Evolutionary conservation across 1,139 yeast genomes (phyloP).

Genomic region (Candida frijolesensis): DNA sequence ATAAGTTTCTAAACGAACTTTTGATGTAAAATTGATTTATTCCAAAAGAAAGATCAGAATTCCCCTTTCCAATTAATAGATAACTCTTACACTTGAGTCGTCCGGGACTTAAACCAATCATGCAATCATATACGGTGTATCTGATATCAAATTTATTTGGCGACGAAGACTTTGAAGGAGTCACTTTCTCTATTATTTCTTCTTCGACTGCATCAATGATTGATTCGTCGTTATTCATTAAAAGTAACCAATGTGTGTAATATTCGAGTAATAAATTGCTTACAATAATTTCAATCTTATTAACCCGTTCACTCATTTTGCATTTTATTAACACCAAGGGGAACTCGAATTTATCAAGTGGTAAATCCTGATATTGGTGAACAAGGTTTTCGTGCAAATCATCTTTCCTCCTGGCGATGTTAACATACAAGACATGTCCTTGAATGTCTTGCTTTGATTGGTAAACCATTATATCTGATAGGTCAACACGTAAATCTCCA

Average conservation of each 20-base stretch:
- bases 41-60: constrained; percentile 46
- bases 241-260: constrained; percentile 56
- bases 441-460: constrained; percentile 34
- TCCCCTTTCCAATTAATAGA: constrained; percentile 54
- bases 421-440: constrained; percentile 28
- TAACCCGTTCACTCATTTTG: constrained; percentile 22
- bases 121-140: constrained; percentile 51
- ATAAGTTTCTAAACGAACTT: constrained; percentile 47
- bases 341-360: constrained; percentile 12
- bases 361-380: constrained; percentile 26
- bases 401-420: constrained; percentile 21
- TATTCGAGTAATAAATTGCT: constrained; percentile 51
- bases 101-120: constrained; percentile 61
- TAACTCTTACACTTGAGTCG: constrained; percentile 55
- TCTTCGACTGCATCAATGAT: constrained; percentile 20
- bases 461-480: constrained; percentile 31
- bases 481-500: constrained; percentile 42
- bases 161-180: constrained; percentile 13
- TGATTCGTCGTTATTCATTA: constrained; percentile 23
- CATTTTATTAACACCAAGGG: constrained; percentile 29
- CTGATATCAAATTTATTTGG: constrained; percentile 35
- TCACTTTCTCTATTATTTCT: constrained; percentile 18
- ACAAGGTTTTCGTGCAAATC: constrained; percentile 30
- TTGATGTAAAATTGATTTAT: constrained; percentile 36
- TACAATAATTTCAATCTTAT: constrained; percentile 38